Percentiles rank a stretch among this genome's conserved stretches.
Conservation (phyloP, 495 filamentous ascomycete species). For the Cairneyella variabilis region DNA sequence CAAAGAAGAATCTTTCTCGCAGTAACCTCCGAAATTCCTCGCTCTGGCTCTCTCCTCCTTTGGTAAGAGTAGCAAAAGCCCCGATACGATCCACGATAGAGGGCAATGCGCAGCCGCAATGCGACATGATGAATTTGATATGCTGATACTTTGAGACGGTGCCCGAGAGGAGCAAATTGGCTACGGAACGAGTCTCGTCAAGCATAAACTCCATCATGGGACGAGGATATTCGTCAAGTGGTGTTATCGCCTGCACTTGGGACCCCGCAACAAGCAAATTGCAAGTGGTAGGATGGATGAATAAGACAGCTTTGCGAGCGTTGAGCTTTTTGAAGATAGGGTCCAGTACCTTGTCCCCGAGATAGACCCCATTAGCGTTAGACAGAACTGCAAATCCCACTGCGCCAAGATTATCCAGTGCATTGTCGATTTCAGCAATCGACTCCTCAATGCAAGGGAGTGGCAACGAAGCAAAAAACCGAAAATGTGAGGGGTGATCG, state of each 20-base stretch:
- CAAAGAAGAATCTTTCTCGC: slow-evolving; percentile 41
- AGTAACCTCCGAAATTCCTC: slow-evolving; percentile 29
- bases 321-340: slow-evolving; percentile 39
- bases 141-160: background rate
- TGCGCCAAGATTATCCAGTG: slow-evolving; percentile 34
- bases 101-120: slow-evolving; percentile 44
- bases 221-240: slow-evolving; percentile 32
- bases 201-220: slow-evolving; percentile 37
- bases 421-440: slow-evolving; percentile 40
- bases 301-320: slow-evolving; percentile 33
- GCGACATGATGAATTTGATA: slow-evolving; percentile 42
- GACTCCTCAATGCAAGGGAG: slow-evolving; percentile 40
- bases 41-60: background rate
- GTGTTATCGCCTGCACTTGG: slow-evolving; percentile 2
- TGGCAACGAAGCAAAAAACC: slow-evolving; percentile 48
- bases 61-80: slow-evolving; percentile 29
- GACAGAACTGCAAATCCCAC: slow-evolving; percentile 47
- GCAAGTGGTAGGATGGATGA: slow-evolving; percentile 49
- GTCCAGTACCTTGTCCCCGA: slow-evolving; percentile 40
- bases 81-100: slow-evolving; percentile 40
- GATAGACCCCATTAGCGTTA: slow-evolving; percentile 46
- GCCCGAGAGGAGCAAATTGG: slow-evolving; percentile 42
- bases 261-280: background rate
- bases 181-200: slow-evolving; percentile 26
- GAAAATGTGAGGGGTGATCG: slow-evolving; percentile 35